These are phyloP conservation scores for Lodderomyces parapsilosis DNA, from an alignment of 1,139 yeast species.

Conservation along the genomic window DNA sequence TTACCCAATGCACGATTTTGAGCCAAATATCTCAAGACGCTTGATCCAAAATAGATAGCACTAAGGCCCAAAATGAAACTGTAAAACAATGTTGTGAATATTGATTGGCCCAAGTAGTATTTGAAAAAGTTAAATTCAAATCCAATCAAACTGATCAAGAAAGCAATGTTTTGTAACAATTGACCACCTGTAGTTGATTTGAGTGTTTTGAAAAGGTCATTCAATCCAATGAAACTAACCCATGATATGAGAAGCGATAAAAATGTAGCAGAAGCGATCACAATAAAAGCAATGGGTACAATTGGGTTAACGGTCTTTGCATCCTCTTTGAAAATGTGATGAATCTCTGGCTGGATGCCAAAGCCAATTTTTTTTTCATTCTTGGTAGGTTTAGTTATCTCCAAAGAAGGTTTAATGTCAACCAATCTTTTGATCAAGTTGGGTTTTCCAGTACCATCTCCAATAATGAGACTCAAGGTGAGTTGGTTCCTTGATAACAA, in stretches of 20 bases:
- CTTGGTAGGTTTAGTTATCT: constrained; percentile 23
- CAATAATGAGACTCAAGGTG: constrained; percentile 33
- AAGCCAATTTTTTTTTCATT: constrained; percentile 38
- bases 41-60: constrained; percentile 66
- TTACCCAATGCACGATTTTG: constrained; percentile 34
- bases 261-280: constrained; percentile 41
- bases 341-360: constrained; percentile 63
- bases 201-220: constrained; percentile 41
- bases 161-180: constrained; percentile 40
- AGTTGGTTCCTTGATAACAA: constrained; percentile 36
- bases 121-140: constrained; percentile 63
- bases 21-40: constrained; percentile 45
- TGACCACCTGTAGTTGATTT: constrained; percentile 26
- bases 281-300: constrained; percentile 55
- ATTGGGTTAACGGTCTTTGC: constrained; percentile 55
- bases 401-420: constrained; percentile 33
- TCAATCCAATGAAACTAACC: constrained; percentile 40
- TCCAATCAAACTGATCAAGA: constrained; percentile 52
- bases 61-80: constrained; percentile 53
- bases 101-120: constrained; percentile 70
- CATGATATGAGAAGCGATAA: constrained; percentile 48
- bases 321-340: constrained; percentile 61
- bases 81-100: constrained; percentile 65
- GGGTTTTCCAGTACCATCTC: constrained; percentile 21
- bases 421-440: constrained; percentile 31